Conservation (phyloP, 2,329 filamentous ascomycete species). For the Ascochyta pisi region DNA sequence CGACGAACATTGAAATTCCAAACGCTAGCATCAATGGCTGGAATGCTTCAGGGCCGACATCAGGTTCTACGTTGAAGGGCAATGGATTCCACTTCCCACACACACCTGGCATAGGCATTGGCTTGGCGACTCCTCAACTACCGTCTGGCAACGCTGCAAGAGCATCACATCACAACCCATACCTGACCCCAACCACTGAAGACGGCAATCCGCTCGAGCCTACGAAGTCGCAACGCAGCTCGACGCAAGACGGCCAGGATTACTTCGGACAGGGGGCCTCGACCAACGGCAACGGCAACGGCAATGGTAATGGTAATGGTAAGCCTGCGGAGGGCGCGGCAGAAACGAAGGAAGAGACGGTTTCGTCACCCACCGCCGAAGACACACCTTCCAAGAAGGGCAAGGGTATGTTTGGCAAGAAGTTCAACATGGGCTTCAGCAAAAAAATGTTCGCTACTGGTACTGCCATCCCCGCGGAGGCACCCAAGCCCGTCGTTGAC, state of each 20-base stretch:
- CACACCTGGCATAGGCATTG: constrained; percentile 80
- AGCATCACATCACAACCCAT: constrained; percentile 44
- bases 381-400: constrained; percentile 58
- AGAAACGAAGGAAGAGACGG: constrained; percentile 38
- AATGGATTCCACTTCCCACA: constrained; percentile 68
- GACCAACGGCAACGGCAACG: constrained; percentile 29
- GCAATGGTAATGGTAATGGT: constrained; percentile 25
- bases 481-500: constrained; percentile 75
- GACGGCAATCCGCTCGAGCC: constrained; percentile 60
- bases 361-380: constrained; percentile 52
- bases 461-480: constrained; percentile 64
- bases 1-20: constrained; percentile 67
- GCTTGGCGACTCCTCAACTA: constrained; percentile 71
- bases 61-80: constrained; percentile 61
- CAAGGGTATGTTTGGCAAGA: constrained; percentile 77
- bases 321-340: constrained; percentile 39
- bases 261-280: constrained; percentile 65
- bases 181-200: constrained; percentile 50
- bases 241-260: constrained; percentile 65
- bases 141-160: constrained; percentile 46
- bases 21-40: constrained; percentile 54
- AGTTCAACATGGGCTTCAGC: constrained; percentile 79
- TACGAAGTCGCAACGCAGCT: constrained; percentile 62
- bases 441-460: constrained; percentile 80
- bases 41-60: constrained; percentile 53